phyloP scores from a whole-genome alignment of 2,329 filamentous ascomycete species.

The Penicillium sp. region DNA sequence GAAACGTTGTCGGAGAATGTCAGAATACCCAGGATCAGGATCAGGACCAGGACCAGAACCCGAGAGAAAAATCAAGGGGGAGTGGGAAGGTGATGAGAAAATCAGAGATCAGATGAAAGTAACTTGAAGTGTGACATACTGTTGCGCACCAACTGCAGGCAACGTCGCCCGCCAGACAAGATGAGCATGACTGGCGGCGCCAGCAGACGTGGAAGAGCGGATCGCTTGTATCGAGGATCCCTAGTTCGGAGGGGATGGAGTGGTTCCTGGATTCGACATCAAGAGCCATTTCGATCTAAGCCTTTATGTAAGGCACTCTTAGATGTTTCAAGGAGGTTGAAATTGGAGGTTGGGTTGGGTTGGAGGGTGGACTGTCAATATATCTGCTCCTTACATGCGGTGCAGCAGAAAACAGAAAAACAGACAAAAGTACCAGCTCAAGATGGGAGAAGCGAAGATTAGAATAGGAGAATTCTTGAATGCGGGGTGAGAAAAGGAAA shows the following conservation, averaged over 20 bases:
- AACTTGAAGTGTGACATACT: slow-evolving; percentile 29
- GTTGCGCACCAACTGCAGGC: slow-evolving; percentile 45
- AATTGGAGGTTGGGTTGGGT: not conserved
- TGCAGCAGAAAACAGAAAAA: not conserved
- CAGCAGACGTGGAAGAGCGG: slow-evolving; percentile 40
- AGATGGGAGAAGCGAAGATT: not conserved
- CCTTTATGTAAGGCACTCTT: slow-evolving; percentile 9
- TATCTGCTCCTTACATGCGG: not conserved
- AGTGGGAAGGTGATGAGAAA: not conserved
- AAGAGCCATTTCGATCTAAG: slow-evolving; percentile 10
- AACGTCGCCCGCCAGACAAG: slow-evolving; percentile 36
- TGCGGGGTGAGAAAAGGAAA: too few relatives aligned
- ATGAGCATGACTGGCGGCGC: slow-evolving; percentile 40
- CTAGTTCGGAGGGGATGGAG: slow-evolving; percentile 3
- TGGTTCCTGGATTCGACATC: not conserved
- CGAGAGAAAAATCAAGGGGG: too few relatives aligned
- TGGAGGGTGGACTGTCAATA: not conserved
- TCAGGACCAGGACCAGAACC: too few relatives aligned
- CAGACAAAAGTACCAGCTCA: not conserved
- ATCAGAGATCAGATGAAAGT: not conserved
- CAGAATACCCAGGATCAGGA: too few relatives aligned
- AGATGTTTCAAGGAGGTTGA: not conserved
- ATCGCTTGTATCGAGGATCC: slow-evolving; percentile 19
- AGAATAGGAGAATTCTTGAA: too few relatives aligned
- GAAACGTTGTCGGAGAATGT: too few relatives aligned